Evolutionary conservation across 768 basidiomycete genomes (phyloP).

Genomic region (Trametes gibbosa): DNA sequence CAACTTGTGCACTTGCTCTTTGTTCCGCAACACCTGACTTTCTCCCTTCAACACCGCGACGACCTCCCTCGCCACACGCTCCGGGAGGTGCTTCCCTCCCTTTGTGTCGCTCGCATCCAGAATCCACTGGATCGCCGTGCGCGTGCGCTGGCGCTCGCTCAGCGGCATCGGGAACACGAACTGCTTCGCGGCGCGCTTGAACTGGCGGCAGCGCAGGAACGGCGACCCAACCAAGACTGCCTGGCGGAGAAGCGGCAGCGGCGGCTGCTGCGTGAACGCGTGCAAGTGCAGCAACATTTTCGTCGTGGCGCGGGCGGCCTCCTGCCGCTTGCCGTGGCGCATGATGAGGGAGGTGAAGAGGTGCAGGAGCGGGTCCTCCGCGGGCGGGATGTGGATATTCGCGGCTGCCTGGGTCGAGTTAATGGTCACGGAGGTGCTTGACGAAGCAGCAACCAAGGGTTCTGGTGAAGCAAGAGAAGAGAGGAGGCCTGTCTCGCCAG

Average conservation of each 20-base stretch:
- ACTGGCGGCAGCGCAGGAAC: conserved; percentile 57
- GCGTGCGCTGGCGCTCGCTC: conserved; percentile 75
- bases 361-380: conserved; percentile 69
- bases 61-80: conserved; percentile 77
- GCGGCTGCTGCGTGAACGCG: conserved; percentile 70
- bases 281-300: conserved; percentile 71
- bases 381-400: conserved; percentile 59
- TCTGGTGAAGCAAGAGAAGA: background rate
- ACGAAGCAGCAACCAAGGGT: background rate
- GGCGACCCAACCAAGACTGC: conserved; percentile 73
- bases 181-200: conserved; percentile 64
- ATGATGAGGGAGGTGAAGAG: conserved; percentile 64
- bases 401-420: background rate
- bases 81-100: conserved; percentile 56
- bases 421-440: background rate
- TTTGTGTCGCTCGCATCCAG: conserved; percentile 57
- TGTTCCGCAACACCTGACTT: conserved; percentile 50
- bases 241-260: conserved; percentile 73
- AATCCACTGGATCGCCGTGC: conserved; percentile 70
- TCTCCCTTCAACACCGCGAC: conserved; percentile 66
- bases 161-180: conserved; percentile 66
- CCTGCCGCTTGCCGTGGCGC: conserved; percentile 64
- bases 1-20: conserved; percentile 58
- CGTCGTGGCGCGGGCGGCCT: conserved; percentile 63
- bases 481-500: background rate